Percentiles rank a stretch among this genome's conserved stretches.
These are phyloP conservation scores for Cryptococcus hybrid DNA, from an alignment of 1,284 basidiomycete species.

Conservation along the genomic window DNA sequence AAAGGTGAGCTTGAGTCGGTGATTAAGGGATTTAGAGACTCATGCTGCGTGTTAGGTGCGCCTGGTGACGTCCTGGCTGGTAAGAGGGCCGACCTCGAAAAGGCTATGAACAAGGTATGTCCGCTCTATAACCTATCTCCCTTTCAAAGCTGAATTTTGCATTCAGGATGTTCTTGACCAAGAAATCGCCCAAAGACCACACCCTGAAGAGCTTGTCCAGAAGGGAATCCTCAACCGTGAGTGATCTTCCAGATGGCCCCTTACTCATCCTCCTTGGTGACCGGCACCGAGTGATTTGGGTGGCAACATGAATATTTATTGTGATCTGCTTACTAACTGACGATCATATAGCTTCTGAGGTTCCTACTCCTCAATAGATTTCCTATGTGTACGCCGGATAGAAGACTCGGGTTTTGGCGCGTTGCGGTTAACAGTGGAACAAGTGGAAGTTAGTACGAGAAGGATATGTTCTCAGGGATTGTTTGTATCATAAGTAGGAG, in stretches of 20 bases:
- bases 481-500: too few relatives aligned
- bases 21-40: not conserved
- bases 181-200: slow-evolving; percentile 63
- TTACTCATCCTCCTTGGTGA: too few relatives aligned
- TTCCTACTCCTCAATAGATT: slow-evolving; percentile 4
- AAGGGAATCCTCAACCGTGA: slow-evolving; percentile 65
- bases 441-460: too few relatives aligned
- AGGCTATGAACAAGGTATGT: slow-evolving; percentile 64
- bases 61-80: slow-evolving; percentile 68
- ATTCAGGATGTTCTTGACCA: slow-evolving; percentile 66
- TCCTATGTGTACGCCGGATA: too few relatives aligned
- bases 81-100: slow-evolving; percentile 62
- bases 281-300: too few relatives aligned
- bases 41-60: slow-evolving; percentile 20
- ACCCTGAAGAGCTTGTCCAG: slow-evolving; percentile 66
- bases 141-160: not conserved
- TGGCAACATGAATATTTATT: not conserved
- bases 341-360: slow-evolving; percentile 20
- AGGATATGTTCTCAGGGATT: too few relatives aligned
- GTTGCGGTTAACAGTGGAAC: too few relatives aligned
- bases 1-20: slow-evolving; percentile 56
- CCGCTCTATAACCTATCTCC: not conserved
- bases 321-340: not conserved
- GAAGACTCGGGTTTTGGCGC: too few relatives aligned
- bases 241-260: slow-evolving; percentile 16